Percentiles rank a stretch among this genome's conserved stretches.
phyloP scores from a whole-genome alignment of 371 early-diverging fungal species.

The Lichtheimia corymbifera region DNA sequence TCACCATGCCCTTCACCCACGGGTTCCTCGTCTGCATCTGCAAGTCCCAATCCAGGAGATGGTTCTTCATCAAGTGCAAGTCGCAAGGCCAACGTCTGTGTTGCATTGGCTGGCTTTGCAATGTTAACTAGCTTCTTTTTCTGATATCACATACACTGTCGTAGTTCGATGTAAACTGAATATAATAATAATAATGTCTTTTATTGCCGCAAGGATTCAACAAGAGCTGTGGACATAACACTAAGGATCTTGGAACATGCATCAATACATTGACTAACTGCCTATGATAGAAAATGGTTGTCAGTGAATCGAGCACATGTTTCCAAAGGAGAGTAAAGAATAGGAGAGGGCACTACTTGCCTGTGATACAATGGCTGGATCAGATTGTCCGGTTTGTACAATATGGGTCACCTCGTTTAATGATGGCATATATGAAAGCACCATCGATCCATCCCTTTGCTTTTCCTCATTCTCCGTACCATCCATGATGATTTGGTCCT shows the following conservation, averaged over 20 bases:
- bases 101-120: neutral
- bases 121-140: too few relatives aligned
- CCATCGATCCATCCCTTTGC: conserved; percentile 62
- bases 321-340: too few relatives aligned
- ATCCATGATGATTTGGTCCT: conserved; percentile 65
- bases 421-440: conserved; percentile 89
- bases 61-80: too few relatives aligned
- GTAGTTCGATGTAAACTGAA: too few relatives aligned
- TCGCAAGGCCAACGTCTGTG: neutral
- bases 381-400: conserved; percentile 79
- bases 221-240: conserved; percentile 64
- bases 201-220: conserved; percentile 29
- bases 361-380: conserved; percentile 48
- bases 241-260: conserved; percentile 81
- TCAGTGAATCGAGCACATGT: too few relatives aligned
- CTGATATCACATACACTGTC: too few relatives aligned
- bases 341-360: conserved; percentile 27
- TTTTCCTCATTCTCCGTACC: conserved; percentile 74
- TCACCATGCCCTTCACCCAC: conserved; percentile 1
- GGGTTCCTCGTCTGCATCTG: conserved; percentile 6
- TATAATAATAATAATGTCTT: conserved; percentile 3
- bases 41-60: neutral
- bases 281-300: conserved; percentile 40
- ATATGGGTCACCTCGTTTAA: conserved; percentile 85
- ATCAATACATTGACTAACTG: conserved; percentile 81